Base-by-base conservation (phyloP, 2,329 filamentous ascomycete species). In the Malbranchea cinnamomea region DNA sequence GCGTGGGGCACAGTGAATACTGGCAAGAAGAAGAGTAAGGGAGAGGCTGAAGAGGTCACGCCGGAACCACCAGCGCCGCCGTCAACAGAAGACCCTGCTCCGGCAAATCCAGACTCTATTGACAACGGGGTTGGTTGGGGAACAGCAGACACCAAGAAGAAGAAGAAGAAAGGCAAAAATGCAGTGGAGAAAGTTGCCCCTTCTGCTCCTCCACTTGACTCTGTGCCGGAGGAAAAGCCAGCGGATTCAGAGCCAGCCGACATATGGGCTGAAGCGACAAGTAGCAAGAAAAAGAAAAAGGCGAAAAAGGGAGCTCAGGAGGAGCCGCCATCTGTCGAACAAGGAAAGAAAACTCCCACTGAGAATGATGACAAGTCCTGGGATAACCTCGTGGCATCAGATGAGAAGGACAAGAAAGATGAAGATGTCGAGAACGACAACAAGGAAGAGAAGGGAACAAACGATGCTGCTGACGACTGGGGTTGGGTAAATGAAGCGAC, bases 401-500 rank as follows among this genome's bases (percentile, higher is more conserved):
- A 23, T 12, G 30, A 34, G 30, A 36, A 32, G 26, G 31, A 32
- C n/a, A n/a, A n/a, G n/a, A n/a, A n/a, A n/a, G n/a, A n/a, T n/a
- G n/a, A n/a, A n/a, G 15, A 23, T 10, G 12, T 12, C 22, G 29
- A 31, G 13, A 21, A 31, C 3, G n/a, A n/a, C n/a, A n/a, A n/a
- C n/a, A n/a, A n/a, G n/a, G n/a, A n/a, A n/a, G n/a, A n/a, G n/a
- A n/a, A n/a, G n/a, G n/a, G n/a, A n/a, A n/a, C n/a, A n/a, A n/a
- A n/a, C n/a, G n/a, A n/a, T n/a, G n/a, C 23, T 24, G 23, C 10
- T 24, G 23, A 6, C 4, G 47, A 49, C 6, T 40, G 44, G 9
- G 32, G 39, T 3, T 53, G 49, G 50, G 46, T 43, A 12, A 9
- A 31, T 35, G 25, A 19, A 43, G 49, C 39, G 38, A 54, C 41